Evolutionary conservation across 495 filamentous ascomycete genomes (phyloP).

Genomic region (Hyaloscypha hepaticicola): DNA sequence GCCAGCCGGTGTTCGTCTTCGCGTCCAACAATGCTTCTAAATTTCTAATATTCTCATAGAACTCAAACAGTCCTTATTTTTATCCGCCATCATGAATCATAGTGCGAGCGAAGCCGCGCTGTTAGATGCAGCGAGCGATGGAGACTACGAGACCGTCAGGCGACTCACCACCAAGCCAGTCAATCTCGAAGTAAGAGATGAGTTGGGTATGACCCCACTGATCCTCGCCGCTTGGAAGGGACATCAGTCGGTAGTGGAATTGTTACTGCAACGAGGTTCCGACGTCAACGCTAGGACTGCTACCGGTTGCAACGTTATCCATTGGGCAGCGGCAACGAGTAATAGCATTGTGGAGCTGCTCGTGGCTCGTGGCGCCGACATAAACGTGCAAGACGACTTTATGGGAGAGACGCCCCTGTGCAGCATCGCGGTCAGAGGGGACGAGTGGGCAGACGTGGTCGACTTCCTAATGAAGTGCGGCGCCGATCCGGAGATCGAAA

Average conservation of each 20-base stretch:
- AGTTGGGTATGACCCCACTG: background rate
- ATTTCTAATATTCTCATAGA: too few relatives aligned
- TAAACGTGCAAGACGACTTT: background rate
- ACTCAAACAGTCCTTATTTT: too few relatives aligned
- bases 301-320: background rate
- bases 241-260: background rate
- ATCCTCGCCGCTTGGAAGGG: background rate
- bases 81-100: too few relatives aligned
- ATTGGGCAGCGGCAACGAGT: background rate
- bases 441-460: background rate
- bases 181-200: too few relatives aligned
- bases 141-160: too few relatives aligned
- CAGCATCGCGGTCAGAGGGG: background rate
- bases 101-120: too few relatives aligned
- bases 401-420: background rate
- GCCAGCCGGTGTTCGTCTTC: too few relatives aligned
- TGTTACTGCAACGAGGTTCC: background rate
- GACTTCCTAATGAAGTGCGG: background rate
- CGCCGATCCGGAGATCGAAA: background rate
- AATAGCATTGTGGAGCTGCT: background rate
- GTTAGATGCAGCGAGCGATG: too few relatives aligned
- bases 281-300: background rate
- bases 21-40: too few relatives aligned
- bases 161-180: too few relatives aligned
- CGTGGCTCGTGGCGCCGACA: background rate